These are phyloP conservation scores for Irpex lacteus DNA, from an alignment of 1,284 basidiomycete genomes.

Conservation along the genomic window DNA sequence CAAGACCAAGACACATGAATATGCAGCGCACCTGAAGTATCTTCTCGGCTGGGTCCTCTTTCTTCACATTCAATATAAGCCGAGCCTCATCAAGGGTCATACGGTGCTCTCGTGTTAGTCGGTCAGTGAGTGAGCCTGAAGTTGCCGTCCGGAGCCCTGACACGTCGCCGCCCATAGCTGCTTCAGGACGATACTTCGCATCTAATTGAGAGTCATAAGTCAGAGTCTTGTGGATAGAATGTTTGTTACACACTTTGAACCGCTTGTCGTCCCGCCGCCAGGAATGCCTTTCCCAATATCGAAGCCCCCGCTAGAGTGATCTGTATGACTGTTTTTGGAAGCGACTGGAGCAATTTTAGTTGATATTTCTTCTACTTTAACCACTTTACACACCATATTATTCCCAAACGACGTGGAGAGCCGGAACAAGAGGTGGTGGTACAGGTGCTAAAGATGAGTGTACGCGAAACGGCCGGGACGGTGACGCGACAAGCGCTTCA, in stretches of 20 bases:
- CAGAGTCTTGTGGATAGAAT: neutral
- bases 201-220: constrained; percentile 32
- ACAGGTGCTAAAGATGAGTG: neutral
- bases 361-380: neutral
- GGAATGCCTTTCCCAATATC: constrained; percentile 90
- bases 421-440: neutral
- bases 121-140: constrained; percentile 72
- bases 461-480: neutral
- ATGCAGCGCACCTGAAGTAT: constrained; percentile 64
- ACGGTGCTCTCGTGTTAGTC: constrained; percentile 77
- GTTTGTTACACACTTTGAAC: constrained; percentile 73
- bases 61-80: constrained; percentile 90
- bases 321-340: constrained; percentile 77
- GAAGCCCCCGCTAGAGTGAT: constrained; percentile 78
- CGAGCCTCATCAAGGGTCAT: constrained; percentile 98
- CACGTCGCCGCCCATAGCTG: constrained; percentile 56
- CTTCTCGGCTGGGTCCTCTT: constrained; percentile 65
- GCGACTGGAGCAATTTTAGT: constrained; percentile 44
- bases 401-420: neutral
- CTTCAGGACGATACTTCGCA: constrained; percentile 76
- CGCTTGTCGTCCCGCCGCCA: constrained; percentile 90
- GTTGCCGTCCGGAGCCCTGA: constrained; percentile 73
- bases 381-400: constrained; percentile 7
- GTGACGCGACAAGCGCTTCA: constrained; percentile 7
- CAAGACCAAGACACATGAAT: constrained; percentile 1